Conservation (phyloP, 2,329 filamentous ascomycete species). For the Penicillium verrucosum region DNA sequence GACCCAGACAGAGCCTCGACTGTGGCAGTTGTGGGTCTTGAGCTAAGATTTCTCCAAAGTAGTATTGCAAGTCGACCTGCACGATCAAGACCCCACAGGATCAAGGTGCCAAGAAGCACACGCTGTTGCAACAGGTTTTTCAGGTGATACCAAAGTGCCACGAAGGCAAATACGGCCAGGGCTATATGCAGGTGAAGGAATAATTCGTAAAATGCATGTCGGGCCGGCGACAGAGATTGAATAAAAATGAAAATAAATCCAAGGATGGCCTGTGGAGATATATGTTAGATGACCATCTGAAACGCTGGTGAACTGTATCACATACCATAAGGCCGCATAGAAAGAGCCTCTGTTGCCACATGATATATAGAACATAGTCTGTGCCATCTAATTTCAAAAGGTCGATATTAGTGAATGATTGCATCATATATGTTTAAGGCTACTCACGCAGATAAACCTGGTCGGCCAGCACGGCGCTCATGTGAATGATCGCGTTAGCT, state of each 20-base stretch:
- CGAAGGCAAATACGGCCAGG: slow-evolving; percentile 39
- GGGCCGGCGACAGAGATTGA: slow-evolving; percentile 41
- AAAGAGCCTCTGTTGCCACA: slow-evolving; percentile 31
- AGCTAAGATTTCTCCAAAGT: slow-evolving; percentile 51
- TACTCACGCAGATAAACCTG: slow-evolving; percentile 20
- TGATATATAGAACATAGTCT: slow-evolving; percentile 34
- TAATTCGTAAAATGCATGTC: slow-evolving; percentile 46
- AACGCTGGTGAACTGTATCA: slow-evolving; percentile 30
- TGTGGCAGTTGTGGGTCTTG: slow-evolving; percentile 48
- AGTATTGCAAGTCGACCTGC: slow-evolving; percentile 47
- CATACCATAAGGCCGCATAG: slow-evolving; percentile 32
- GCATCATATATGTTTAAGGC: neutral
- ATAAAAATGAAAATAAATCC: slow-evolving; percentile 39
- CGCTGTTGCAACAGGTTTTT: slow-evolving; percentile 29
- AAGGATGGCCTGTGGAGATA: slow-evolving; percentile 36
- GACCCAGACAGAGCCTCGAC: slow-evolving; percentile 56
- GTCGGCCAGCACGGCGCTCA: slow-evolving; percentile 35
- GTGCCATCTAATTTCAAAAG: slow-evolving; percentile 51
- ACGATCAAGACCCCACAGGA: slow-evolving; percentile 40
- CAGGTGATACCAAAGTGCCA: slow-evolving; percentile 40
- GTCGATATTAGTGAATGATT: neutral
- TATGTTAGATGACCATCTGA: neutral
- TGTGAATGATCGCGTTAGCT: slow-evolving; percentile 66
- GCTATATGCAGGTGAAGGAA: slow-evolving; percentile 45
- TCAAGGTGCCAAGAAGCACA: slow-evolving; percentile 31